Percentiles rank a stretch among this genome's conserved stretches.
Conservation (phyloP, 495 filamentous ascomycete genomes). For the Thozetella sp. region DNA sequence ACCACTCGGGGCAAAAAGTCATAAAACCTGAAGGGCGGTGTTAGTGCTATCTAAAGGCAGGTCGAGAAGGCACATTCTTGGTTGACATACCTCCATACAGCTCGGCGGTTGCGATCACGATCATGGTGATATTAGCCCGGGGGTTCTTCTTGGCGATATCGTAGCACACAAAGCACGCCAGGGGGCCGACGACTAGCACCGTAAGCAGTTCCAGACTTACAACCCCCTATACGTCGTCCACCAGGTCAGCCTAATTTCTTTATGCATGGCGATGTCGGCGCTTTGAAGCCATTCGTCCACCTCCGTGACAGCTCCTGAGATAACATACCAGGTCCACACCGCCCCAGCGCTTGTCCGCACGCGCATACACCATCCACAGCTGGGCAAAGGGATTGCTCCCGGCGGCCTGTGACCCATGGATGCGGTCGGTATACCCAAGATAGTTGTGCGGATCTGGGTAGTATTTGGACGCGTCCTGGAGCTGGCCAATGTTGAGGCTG, state of each 20-base stretch:
- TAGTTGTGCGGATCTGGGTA: constrained; percentile 44
- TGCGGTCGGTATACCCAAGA: constrained; percentile 43
- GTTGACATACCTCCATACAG: constrained; percentile 84
- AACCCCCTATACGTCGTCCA: constrained; percentile 49
- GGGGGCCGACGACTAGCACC: constrained; percentile 73
- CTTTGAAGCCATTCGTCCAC: too few relatives aligned
- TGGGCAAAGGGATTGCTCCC: constrained; percentile 58
- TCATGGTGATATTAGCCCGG: constrained; percentile 69
- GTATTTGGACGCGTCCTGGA: constrained; percentile 10
- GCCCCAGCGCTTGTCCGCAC: constrained; percentile 84
- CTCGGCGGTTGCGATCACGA: constrained; percentile 86
- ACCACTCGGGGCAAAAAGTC: constrained; percentile 96
- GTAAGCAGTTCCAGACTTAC: constrained; percentile 86
- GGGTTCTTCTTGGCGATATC: constrained; percentile 59
- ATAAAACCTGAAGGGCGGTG: constrained; percentile 66
- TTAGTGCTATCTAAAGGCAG: too few relatives aligned
- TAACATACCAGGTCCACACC: constrained; percentile 68
- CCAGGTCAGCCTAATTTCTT: background rate
- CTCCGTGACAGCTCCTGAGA: too few relatives aligned
- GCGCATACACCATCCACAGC: constrained; percentile 92
- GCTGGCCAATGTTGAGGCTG: background rate
- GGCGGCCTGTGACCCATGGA: constrained; percentile 77
- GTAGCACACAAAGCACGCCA: constrained; percentile 72
- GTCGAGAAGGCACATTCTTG: too few relatives aligned
- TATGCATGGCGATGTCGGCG: background rate